Conservation (phyloP, 2,329 filamentous ascomycete genomes). For the Nemania serpens region DNA sequence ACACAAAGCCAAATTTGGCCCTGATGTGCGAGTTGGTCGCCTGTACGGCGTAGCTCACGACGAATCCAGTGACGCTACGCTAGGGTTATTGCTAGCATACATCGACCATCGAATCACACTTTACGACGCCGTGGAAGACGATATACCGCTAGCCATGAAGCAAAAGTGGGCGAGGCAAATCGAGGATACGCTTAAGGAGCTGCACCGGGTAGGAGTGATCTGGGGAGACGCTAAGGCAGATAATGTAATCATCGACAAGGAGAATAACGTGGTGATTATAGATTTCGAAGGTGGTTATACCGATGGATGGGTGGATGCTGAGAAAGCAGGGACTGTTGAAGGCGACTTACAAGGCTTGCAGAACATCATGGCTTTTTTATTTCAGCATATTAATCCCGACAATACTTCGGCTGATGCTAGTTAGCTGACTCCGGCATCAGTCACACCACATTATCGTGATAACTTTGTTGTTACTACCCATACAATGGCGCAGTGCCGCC, state of each 20-base stretch:
- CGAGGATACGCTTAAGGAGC: slow-evolving; percentile 5
- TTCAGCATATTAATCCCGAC: background rate
- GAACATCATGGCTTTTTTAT: slow-evolving; percentile 8
- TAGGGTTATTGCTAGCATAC: slow-evolving; percentile 7
- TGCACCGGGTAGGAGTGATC: slow-evolving; percentile 6
- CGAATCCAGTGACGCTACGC: background rate
- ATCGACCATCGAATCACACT: slow-evolving; percentile 6
- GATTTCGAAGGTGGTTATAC: slow-evolving; percentile 14
- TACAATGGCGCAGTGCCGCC: too few relatives aligned
- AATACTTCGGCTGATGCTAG: background rate
- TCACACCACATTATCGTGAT: too few relatives aligned
- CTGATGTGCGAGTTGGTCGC: slow-evolving; percentile 12
- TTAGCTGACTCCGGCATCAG: too few relatives aligned
- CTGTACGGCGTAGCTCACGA: slow-evolving; percentile 4
- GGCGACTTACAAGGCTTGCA: slow-evolving; percentile 12
- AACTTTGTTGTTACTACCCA: too few relatives aligned
- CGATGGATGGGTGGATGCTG: slow-evolving; percentile 6
- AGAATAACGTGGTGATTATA: slow-evolving; percentile 2
- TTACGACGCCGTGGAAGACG: background rate
- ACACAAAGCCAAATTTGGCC: slow-evolving; percentile 8
- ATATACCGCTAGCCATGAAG: slow-evolving; percentile 7
- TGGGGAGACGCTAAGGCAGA: slow-evolving; percentile 4
- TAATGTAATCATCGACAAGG: slow-evolving; percentile 9
- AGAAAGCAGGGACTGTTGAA: slow-evolving; percentile 8
- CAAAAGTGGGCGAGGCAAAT: slow-evolving; percentile 10